These are phyloP conservation scores for Epicoccum sorghinum DNA, from an alignment of 2,329 filamentous ascomycete species.

Conservation along the genomic window DNA sequence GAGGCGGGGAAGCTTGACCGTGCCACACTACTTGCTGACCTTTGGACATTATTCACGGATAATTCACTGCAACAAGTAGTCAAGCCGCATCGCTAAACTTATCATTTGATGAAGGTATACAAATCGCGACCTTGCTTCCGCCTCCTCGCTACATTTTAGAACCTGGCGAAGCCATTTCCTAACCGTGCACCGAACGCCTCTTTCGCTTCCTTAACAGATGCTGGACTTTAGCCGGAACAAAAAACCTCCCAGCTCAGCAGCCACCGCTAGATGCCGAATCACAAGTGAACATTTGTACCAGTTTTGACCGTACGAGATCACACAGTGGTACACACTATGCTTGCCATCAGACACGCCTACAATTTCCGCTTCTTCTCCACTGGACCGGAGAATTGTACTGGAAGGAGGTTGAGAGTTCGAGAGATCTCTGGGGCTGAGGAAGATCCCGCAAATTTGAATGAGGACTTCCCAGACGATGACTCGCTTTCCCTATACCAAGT, in stretches of 20 bases:
- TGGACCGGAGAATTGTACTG: background rate
- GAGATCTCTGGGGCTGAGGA: background rate
- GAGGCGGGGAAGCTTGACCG: slow-evolving; percentile 32
- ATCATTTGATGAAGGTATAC: slow-evolving; percentile 5
- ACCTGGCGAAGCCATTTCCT: background rate
- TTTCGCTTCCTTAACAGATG: background rate
- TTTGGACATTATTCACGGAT: slow-evolving; percentile 9
- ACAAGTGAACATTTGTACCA: background rate
- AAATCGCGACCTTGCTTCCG: slow-evolving; percentile 1
- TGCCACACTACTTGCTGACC: slow-evolving; percentile 20
- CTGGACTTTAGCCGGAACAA: background rate
- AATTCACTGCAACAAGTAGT: slow-evolving; percentile 25
- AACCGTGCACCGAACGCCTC: background rate
- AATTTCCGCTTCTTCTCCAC: slow-evolving; percentile 8
- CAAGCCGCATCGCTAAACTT: slow-evolving; percentile 4
- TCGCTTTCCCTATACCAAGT: too few relatives aligned
- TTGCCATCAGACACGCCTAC: background rate
- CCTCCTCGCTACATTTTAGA: background rate
- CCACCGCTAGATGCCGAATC: too few relatives aligned
- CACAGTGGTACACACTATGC: too few relatives aligned
- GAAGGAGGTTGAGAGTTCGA: background rate
- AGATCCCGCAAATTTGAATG: too few relatives aligned
- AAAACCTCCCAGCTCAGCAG: background rate
- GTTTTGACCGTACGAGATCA: background rate
- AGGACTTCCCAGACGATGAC: too few relatives aligned